Conservation (phyloP, 2,329 filamentous ascomycete species). For the Xylaria sp. region DNA sequence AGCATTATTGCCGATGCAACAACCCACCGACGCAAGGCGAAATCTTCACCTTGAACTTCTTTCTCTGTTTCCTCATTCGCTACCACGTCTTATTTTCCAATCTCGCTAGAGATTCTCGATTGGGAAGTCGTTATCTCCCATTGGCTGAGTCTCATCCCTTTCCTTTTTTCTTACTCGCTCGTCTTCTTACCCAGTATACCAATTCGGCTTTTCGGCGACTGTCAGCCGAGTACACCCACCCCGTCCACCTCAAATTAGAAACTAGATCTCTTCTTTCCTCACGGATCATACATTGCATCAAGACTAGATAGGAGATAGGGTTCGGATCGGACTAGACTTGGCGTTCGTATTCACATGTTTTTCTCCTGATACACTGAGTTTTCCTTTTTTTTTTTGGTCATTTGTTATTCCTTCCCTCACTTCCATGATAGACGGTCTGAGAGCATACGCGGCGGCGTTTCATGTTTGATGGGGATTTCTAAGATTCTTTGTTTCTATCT, state of each 20-base stretch:
- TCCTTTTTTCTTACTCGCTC: not conserved
- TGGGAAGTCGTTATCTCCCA: not conserved
- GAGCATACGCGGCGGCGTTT: conserved; percentile 19
- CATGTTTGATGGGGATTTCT: conserved; percentile 3
- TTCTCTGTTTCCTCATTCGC: conserved; percentile 7
- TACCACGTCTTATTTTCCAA: not conserved
- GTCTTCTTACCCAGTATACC: no score
- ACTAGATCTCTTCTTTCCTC: conserved; percentile 7
- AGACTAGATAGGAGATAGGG: not conserved
- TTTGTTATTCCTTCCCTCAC: not conserved
- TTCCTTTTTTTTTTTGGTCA: not conserved
- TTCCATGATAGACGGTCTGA: not conserved
- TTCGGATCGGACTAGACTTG: not conserved
- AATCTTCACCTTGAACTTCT: not conserved
- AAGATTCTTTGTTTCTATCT: not conserved
- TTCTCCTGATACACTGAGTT: not conserved
- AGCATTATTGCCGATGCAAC: not conserved
- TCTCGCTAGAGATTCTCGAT: not conserved
- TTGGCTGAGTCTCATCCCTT: not conserved
- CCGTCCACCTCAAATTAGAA: conserved; percentile 10
- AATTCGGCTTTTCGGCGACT: not conserved
- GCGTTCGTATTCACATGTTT: not conserved
- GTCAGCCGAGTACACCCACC: not conserved
- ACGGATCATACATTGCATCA: not conserved
- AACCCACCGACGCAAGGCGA: not conserved